phyloP scores from a whole-genome alignment of 2,329 filamentous ascomycete genomes.

The Paecilomyces variotii region DNA sequence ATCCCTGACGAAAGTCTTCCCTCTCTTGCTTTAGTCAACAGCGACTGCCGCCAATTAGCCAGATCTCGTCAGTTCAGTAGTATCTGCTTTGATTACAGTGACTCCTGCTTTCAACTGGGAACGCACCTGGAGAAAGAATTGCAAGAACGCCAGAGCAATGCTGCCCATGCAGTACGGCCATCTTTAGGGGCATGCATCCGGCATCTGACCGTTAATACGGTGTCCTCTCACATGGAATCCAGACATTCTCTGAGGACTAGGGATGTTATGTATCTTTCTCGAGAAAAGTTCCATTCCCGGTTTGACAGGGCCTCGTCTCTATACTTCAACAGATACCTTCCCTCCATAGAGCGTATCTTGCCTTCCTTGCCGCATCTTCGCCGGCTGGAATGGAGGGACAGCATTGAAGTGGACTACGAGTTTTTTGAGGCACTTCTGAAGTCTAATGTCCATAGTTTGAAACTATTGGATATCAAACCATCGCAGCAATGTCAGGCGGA shows the following conservation, averaged over 20 bases:
- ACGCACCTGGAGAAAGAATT: neutral
- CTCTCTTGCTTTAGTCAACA: constrained; percentile 2
- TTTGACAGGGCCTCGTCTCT: neutral
- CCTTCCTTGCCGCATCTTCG: neutral
- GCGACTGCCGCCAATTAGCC: constrained; percentile 5
- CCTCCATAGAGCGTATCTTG: neutral
- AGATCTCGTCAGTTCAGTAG: constrained; percentile 3
- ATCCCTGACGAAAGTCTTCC: neutral
- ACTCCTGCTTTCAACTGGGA: neutral
- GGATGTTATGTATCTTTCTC: neutral
- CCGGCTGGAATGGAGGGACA: neutral
- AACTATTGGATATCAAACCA: neutral
- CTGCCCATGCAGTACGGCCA: neutral
- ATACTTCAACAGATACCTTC: constrained; percentile 1
- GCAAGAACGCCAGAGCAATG: neutral
- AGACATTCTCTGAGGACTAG: neutral
- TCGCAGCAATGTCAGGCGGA: neutral
- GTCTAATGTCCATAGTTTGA: neutral
- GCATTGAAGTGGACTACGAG: neutral
- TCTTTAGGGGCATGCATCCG: constrained; percentile 4
- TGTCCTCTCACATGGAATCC: neutral
- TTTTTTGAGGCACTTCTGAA: neutral
- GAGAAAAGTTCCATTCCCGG: neutral
- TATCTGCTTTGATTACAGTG: constrained; percentile 1
- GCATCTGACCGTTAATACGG: constrained; percentile 11